Percentiles rank a stretch among this genome's conserved stretches.
Evolutionary conservation across 306 rosid species (phyloP).

Genomic region (Dryas drummondii): DNA sequence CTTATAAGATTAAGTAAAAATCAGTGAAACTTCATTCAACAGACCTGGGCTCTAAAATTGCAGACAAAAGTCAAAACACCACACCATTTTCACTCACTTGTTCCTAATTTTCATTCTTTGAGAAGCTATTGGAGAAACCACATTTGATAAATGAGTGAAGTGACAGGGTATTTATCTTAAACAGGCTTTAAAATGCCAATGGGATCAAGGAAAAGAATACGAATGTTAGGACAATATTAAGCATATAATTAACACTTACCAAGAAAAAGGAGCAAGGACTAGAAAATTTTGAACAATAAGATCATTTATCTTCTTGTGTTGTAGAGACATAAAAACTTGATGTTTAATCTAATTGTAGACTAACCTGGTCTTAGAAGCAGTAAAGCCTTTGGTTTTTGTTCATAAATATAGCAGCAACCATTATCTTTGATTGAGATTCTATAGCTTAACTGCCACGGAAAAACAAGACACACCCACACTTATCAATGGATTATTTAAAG

Average conservation of each 20-base stretch:
- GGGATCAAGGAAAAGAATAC: slow-evolving; percentile 10
- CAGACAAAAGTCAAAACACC: background rate
- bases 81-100: background rate
- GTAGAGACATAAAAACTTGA: background rate
- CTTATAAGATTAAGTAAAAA: background rate
- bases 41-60: background rate
- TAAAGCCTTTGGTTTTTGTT: slow-evolving; percentile 18
- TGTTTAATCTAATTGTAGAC: slow-evolving; percentile 16
- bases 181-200: slow-evolving; percentile 11
- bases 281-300: background rate
- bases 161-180: background rate
- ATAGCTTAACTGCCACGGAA: slow-evolving; percentile 30
- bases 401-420: slow-evolving; percentile 36
- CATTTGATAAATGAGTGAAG: background rate
- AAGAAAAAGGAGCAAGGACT: background rate
- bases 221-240: too few species aligned
- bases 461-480: slow-evolving; percentile 33
- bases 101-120: background rate
- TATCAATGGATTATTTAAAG: slow-evolving; percentile 44
- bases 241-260: background rate
- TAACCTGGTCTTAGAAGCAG: slow-evolving; percentile 36
- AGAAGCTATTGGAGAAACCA: slow-evolving; percentile 11
- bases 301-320: too few species aligned
- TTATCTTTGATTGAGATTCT: slow-evolving; percentile 34
- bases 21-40: background rate